Evolutionary conservation across 495 filamentous ascomycete genomes (phyloP).

Genomic region (Paragyromitra xinjiangensis): DNA sequence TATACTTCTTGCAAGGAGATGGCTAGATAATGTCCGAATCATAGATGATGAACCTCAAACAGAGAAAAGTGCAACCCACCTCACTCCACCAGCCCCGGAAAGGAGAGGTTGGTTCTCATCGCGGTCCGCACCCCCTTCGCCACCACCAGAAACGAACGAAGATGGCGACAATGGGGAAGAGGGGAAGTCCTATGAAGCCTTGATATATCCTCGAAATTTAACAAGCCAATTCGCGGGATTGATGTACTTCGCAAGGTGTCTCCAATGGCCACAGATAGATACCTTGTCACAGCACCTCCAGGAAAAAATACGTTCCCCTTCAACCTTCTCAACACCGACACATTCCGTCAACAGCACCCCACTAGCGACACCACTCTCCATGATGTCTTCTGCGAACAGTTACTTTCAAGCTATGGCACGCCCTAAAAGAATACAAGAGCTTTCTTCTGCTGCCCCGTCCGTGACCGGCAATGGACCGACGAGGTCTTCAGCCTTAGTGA

Average conservation of each 20-base stretch:
- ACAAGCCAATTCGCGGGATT: slow-evolving; percentile 65
- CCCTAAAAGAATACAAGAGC: slow-evolving; percentile 50
- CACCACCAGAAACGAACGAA: slow-evolving; percentile 54
- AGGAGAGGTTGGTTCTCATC: slow-evolving; percentile 56
- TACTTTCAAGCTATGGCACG: slow-evolving; percentile 47
- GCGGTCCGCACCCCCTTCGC: slow-evolving; percentile 55
- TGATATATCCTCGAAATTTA: slow-evolving; percentile 53
- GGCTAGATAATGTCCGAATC: slow-evolving; percentile 75
- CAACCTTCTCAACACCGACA: slow-evolving; percentile 51
- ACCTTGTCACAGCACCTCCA: slow-evolving; percentile 46
- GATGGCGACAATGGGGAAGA: slow-evolving; percentile 58
- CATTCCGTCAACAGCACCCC: slow-evolving; percentile 59
- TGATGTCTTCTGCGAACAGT: slow-evolving; percentile 57
- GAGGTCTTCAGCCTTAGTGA: slow-evolving; percentile 59
- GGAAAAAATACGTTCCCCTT: slow-evolving; percentile 52
- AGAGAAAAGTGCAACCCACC: slow-evolving; percentile 61
- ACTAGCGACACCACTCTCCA: slow-evolving; percentile 60
- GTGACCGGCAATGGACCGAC: slow-evolving; percentile 28
- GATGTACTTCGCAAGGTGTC: slow-evolving; percentile 66
- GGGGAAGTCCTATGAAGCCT: slow-evolving; percentile 61
- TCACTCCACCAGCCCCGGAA: slow-evolving; percentile 46
- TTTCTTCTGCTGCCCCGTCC: slow-evolving; percentile 61
- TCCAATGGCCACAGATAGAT: slow-evolving; percentile 65
- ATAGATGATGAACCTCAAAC: slow-evolving; percentile 59
- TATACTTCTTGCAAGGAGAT: slow-evolving; percentile 74